phyloP scores from a whole-genome alignment of 768 basidiomycete species.

The Mycena venus region DNA sequence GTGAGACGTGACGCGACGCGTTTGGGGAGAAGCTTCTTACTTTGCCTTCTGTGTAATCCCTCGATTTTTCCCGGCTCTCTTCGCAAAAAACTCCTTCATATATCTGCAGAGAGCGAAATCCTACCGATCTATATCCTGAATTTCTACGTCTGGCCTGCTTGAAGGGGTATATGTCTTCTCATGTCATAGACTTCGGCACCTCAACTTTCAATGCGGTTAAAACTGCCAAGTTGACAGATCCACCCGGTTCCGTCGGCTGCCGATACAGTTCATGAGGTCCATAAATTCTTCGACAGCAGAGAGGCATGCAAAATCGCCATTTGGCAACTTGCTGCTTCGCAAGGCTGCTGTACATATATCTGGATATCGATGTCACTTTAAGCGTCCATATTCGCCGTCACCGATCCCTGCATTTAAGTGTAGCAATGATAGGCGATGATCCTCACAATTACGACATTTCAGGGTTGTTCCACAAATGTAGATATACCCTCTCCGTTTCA shows the following conservation, averaged over 20 bases:
- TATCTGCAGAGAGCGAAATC: not conserved
- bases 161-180: no score
- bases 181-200: no score
- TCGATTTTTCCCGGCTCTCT: not conserved
- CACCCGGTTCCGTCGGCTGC: no score
- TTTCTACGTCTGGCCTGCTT: no score
- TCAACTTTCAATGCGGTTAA: no score
- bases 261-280: no score
- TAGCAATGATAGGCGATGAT: not conserved
- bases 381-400: no score
- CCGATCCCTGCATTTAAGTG: not conserved
- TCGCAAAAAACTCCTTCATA: not conserved
- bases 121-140: not conserved
- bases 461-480: not conserved
- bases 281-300: no score
- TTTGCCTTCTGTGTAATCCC: not conserved
- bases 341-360: no score
- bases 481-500: not conserved
- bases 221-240: no score
- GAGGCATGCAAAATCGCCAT: no score
- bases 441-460: not conserved
- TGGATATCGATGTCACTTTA: not conserved
- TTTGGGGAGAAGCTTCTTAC: not conserved
- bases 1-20: not conserved
- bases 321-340: no score